phyloP scores from a whole-genome alignment of 179 eudicot genomes.

The Dionaea muscipula region DNA sequence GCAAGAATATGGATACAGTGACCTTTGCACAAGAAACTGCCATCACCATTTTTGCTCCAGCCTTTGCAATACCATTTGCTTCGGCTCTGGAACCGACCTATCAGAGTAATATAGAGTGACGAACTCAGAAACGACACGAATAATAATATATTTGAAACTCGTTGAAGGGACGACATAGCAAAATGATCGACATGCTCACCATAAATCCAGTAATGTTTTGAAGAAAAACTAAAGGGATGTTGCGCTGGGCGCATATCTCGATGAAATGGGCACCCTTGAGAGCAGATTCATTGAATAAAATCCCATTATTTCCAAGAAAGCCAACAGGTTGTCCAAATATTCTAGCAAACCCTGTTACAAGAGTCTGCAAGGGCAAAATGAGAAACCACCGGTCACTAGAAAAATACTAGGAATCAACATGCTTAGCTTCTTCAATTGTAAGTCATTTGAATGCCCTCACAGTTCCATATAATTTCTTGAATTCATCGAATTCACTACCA shows the following conservation, averaged over 20 bases:
- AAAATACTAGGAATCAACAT: not conserved
- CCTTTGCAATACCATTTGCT: slow-evolving; percentile 93
- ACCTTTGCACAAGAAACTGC: slow-evolving; percentile 99
- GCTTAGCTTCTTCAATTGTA: slow-evolving; percentile 7
- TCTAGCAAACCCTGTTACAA: slow-evolving; percentile 89
- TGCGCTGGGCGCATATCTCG: slow-evolving; percentile 86
- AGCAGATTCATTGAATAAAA: slow-evolving; percentile 84
- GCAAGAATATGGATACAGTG: no score
- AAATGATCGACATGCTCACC: slow-evolving; percentile 25
- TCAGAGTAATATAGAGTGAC: not conserved
- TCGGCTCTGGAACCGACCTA: slow-evolving; percentile 96
- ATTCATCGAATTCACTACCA: slow-evolving; percentile 97
- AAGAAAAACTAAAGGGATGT: slow-evolving; percentile 87
- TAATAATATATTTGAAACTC: no score
- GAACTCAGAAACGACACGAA: not conserved
- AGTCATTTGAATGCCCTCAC: slow-evolving; percentile 49
- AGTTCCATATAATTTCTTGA: slow-evolving; percentile 98
- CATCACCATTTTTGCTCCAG: slow-evolving; percentile 99
- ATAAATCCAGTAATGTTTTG: slow-evolving; percentile 98
- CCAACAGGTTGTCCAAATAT: slow-evolving; percentile 90
- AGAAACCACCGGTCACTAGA: slow-evolving; percentile 10
- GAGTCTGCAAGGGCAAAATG: slow-evolving; percentile 47
- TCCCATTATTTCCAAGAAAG: slow-evolving; percentile 87
- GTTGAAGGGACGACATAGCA: not conserved
- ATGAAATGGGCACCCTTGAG: slow-evolving; percentile 93